Percentiles rank a stretch among this genome's conserved stretches.
Conservation (phyloP, 2,329 filamentous ascomycete species). For the Colletotrichum viniferum region DNA sequence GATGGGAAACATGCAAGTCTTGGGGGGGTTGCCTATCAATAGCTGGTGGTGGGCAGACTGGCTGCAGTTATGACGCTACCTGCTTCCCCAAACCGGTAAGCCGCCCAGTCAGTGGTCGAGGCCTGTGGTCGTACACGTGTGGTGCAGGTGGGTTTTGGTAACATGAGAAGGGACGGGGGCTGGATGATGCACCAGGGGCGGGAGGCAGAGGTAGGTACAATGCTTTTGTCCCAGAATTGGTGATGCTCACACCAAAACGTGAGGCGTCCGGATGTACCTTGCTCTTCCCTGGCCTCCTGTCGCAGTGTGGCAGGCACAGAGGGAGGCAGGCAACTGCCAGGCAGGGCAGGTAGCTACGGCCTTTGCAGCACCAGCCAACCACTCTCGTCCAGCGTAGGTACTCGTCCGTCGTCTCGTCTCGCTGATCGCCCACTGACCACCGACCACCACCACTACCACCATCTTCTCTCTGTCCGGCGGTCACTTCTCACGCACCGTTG, state of each 20-base stretch:
- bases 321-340: background rate
- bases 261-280: background rate
- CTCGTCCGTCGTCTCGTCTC: background rate
- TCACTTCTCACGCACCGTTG: background rate
- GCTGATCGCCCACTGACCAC: background rate
- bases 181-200: background rate
- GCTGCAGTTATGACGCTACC: constrained; percentile 20
- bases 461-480: background rate
- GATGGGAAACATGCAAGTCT: background rate
- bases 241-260: background rate
- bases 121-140: background rate
- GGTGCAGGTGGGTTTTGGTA: background rate
- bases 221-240: background rate
- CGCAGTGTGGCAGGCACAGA: background rate
- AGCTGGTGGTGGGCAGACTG: constrained; percentile 10
- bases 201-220: background rate
- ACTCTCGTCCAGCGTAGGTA: background rate
- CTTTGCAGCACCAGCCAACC: background rate
- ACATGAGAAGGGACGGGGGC: background rate
- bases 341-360: background rate
- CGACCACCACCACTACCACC: background rate
- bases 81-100: constrained; percentile 11
- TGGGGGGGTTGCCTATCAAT: background rate
- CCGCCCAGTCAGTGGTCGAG: background rate
- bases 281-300: background rate